Percentiles rank a stretch among this genome's conserved stretches.
These are phyloP conservation scores for Neofusicoccum cordaticola DNA, from an alignment of 2,329 filamentous ascomycete genomes.

Conservation along the genomic window DNA sequence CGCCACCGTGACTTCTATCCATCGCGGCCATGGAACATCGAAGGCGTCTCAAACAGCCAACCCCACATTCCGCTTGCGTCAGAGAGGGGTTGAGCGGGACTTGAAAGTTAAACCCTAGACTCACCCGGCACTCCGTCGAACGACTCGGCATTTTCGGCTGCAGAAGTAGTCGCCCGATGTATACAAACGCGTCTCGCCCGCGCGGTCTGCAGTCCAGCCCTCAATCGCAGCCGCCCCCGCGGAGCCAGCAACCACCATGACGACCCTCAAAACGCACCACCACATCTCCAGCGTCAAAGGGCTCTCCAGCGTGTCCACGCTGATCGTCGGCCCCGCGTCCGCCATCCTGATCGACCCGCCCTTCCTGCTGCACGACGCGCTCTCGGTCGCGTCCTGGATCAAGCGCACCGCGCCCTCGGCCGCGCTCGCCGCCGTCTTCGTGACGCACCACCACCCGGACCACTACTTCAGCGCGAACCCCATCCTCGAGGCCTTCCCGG, in stretches of 20 bases:
- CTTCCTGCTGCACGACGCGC: conserved; percentile 32
- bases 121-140: too few species aligned
- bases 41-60: too few species aligned
- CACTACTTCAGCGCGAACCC: conserved; percentile 29
- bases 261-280: not conserved
- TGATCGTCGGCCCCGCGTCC: conserved; percentile 23
- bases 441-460: conserved; percentile 37
- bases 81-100: too few species aligned
- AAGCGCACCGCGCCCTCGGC: conserved; percentile 24
- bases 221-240: too few species aligned
- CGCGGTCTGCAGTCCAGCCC: too few species aligned
- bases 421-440: conserved; percentile 29
- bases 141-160: too few species aligned
- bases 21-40: too few species aligned
- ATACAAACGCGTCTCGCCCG: too few species aligned
- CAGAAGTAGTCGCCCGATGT: too few species aligned
- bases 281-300: conserved; percentile 24
- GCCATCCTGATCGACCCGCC: conserved; percentile 31
- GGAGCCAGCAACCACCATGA: not conserved
- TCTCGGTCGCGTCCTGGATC: conserved; percentile 28
- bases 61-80: too few species aligned
- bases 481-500: conserved; percentile 29
- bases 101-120: too few species aligned
- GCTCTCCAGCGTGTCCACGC: conserved; percentile 28
- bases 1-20: too few species aligned